These are phyloP conservation scores for Teunomyces lycoperdinae DNA, from an alignment of 805 yeast genomes.

Conservation along the genomic window DNA sequence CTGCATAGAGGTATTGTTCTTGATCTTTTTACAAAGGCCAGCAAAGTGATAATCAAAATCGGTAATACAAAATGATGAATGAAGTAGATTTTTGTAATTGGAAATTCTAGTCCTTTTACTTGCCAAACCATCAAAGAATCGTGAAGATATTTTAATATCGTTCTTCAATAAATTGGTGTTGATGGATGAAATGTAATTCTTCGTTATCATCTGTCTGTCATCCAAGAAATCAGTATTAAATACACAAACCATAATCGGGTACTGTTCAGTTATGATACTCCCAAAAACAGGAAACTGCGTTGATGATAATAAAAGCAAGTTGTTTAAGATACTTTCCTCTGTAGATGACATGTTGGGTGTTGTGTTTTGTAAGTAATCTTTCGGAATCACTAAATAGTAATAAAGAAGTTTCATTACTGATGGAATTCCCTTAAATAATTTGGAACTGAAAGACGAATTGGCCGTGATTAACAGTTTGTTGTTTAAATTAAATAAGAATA, in stretches of 20 bases:
- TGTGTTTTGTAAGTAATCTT: constrained; percentile 10
- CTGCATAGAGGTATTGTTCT: constrained; percentile 22
- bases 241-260: constrained; percentile 39
- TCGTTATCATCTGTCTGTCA: constrained; percentile 18
- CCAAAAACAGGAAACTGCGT: constrained; percentile 25
- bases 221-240: constrained; percentile 17
- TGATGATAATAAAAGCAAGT: constrained; percentile 10
- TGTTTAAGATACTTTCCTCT: constrained; percentile 11
- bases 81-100: constrained; percentile 31
- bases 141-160: no score
- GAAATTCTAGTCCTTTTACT: constrained; percentile 35
- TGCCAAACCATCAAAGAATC: constrained; percentile 43
- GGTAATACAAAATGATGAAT: constrained; percentile 44
- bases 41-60: constrained; percentile 19
- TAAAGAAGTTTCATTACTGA: constrained; percentile 32
- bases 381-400: constrained; percentile 39
- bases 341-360: constrained; percentile 3
- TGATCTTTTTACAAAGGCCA: constrained; percentile 36
- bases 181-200: background rate
- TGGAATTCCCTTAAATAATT: constrained; percentile 22
- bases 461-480: background rate
- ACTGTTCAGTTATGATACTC: constrained; percentile 15
- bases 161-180: no score
- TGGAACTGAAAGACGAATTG: constrained; percentile 5
- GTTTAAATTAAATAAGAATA: constrained; percentile 39